These are phyloP conservation scores for Yamadazyma dendronema DNA, from an alignment of 1,139 yeast genomes.

Conservation along the genomic window DNA sequence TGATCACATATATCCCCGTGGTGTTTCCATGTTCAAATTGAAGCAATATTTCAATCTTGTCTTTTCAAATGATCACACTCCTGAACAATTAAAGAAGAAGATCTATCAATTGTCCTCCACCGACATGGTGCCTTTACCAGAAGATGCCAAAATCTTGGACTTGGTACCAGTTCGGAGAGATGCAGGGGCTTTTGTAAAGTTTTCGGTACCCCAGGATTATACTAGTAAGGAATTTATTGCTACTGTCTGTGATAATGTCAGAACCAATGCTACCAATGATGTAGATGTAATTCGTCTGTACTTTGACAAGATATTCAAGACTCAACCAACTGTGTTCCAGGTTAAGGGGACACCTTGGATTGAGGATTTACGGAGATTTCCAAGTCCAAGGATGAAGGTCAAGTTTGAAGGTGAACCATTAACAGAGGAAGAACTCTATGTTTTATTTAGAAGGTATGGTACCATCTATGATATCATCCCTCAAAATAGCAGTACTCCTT, in stretches of 20 bases:
- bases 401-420: constrained; percentile 71
- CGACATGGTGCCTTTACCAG: constrained; percentile 29
- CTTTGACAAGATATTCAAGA: constrained; percentile 17
- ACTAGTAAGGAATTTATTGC: constrained; percentile 51
- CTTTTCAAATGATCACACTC: constrained; percentile 17
- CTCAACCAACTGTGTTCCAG: constrained; percentile 47
- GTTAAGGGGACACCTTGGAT: constrained; percentile 97
- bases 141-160: constrained; percentile 27
- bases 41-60: constrained; percentile 22
- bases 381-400: constrained; percentile 61
- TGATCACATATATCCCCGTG: constrained; percentile 37
- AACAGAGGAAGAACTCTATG: constrained; percentile 82
- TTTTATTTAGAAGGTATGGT: constrained; percentile 85
- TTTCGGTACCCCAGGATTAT: constrained; percentile 53
- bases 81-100: constrained; percentile 20
- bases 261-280: constrained; percentile 18
- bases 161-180: constrained; percentile 75
- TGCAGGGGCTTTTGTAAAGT: constrained; percentile 91
- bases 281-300: constrained; percentile 20
- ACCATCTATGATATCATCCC: constrained; percentile 73
- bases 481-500: constrained; percentile 28
- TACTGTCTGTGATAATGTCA: constrained; percentile 49
- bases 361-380: constrained; percentile 81
- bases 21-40: constrained; percentile 22
- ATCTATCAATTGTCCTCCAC: constrained; percentile 23